A percentile compares a stretch with the other conserved stretches of the same genome.
phyloP scores from a whole-genome alignment of 495 filamentous ascomycete species.

The Penicillium lividum region DNA sequence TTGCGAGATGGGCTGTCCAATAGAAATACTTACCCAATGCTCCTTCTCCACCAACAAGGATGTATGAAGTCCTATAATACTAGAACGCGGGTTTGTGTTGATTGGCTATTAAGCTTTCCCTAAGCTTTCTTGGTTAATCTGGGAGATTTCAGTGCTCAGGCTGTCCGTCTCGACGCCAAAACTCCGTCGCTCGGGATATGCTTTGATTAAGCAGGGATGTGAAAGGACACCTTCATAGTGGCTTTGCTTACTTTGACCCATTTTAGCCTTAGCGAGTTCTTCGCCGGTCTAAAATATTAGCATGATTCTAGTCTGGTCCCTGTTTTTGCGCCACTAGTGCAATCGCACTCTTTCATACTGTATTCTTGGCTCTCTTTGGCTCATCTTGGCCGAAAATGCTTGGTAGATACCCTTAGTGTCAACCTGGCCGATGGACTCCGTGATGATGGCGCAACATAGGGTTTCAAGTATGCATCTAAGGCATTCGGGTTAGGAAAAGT shows the following conservation, averaged over 20 bases:
- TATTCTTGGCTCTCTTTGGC: background rate
- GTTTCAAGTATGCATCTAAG: background rate
- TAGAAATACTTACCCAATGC: background rate
- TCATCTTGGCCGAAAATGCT: background rate
- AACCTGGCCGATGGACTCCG: conserved; percentile 3
- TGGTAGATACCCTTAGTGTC: background rate
- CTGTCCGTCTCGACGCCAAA: background rate
- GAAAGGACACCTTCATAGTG: background rate
- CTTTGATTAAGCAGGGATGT: background rate
- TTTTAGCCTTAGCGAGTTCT: background rate
- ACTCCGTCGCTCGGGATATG: background rate
- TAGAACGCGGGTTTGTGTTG: background rate
- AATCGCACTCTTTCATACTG: background rate
- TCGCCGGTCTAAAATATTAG: background rate
- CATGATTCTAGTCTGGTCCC: background rate
- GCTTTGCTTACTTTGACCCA: background rate
- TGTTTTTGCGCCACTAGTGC: background rate
- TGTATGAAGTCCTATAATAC: background rate
- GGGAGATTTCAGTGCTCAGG: background rate
- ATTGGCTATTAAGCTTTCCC: background rate
- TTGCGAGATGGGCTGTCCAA: too few species aligned
- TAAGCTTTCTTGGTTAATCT: background rate
- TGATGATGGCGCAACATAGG: background rate
- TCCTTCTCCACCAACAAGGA: background rate
- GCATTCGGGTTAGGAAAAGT: background rate